phyloP scores from a whole-genome alignment of 305 asterid genomes.

The Ajuga reptans region DNA sequence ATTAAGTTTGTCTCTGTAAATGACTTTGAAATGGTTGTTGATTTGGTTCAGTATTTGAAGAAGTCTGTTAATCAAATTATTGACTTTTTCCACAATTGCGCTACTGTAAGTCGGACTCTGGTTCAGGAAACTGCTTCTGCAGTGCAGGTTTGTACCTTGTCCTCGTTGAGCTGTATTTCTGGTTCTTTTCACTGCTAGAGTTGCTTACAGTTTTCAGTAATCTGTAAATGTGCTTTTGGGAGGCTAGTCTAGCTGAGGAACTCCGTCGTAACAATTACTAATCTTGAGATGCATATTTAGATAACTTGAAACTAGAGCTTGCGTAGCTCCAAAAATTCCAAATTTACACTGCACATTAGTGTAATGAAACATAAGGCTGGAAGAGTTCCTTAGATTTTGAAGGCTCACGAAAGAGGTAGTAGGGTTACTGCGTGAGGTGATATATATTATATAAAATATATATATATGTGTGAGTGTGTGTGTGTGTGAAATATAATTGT shows the following conservation, averaged over 20 bases:
- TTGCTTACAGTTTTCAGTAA: not conserved
- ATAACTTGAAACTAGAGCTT: not conserved
- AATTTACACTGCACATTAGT: no score
- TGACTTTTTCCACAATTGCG: conserved; percentile 66
- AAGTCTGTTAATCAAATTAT: conserved; percentile 70
- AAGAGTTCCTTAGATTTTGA: no score
- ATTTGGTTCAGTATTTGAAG: conserved; percentile 70
- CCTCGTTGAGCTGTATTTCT: conserved; percentile 1
- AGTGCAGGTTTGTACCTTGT: conserved; percentile 59
- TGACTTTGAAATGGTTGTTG: conserved; percentile 7
- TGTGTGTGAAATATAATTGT: no score
- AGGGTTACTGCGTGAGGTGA: no score
- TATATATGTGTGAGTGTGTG: no score
- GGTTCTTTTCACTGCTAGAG: no score
- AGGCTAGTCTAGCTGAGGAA: not conserved
- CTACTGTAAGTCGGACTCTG: conserved; percentile 76
- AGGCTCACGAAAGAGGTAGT: no score
- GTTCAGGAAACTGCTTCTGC: conserved; percentile 96
- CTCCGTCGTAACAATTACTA: no score
- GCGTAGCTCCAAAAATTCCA: no score
- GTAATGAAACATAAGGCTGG: no score
- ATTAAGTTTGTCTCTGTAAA: conserved; percentile 1
- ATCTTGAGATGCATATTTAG: not conserved
- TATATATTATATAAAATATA: no score
- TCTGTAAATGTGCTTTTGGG: not conserved